Evolutionary conservation across 2,329 filamentous ascomycete genomes (phyloP), one percentile per base, ranked within the genome.

Genomic region (Chaetothyriales sp.): DNA sequence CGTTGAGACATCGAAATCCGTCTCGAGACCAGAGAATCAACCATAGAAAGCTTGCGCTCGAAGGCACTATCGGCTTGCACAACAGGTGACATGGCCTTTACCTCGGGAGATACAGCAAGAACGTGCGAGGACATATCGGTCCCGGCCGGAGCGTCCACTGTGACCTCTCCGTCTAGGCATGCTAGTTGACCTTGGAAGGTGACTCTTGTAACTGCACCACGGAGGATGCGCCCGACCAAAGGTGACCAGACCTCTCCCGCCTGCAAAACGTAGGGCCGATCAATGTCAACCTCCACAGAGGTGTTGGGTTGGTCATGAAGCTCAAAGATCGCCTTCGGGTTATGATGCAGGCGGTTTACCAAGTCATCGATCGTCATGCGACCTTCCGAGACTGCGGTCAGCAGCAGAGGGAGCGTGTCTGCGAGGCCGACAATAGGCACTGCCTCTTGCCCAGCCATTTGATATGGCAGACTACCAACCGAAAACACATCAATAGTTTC

Each of bases 281-380:
- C 84, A 59, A 88, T 73, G 67, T 88, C 84, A 19, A 86, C 75
- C 70, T 89, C 84, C 36, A 89, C 74, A 4, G 77, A 78, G 39
- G 82, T 81, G 52, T 80, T 80, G n/a, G 76, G 68, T 67, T 89
- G 84, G 59, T 89, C 84, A 57, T 89, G 84, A 48, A 89, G 76
- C 70, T 89, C 84, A 59, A 89, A 89, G 60, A 89, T 88, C 63
- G 78, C 77, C 70, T 83, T 84, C 2, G 84, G 84, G 64, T 87
- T 88, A 62, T 86, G 81, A 64, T 88, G 83, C 46, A 89, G 74
- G 43, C 82, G 79, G 50, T 69, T 64, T 63, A 78, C 82, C 64
- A 89, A 76, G 62, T 89, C 84, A 28, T 88, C 83, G 36, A 88
- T 68, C 2, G 81, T 85, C 60, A 89, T 67, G 61, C 75, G 81